Conservation (phyloP, 1,139 yeast genomes). For the Lodderomyces orthopsilosis region DNA sequence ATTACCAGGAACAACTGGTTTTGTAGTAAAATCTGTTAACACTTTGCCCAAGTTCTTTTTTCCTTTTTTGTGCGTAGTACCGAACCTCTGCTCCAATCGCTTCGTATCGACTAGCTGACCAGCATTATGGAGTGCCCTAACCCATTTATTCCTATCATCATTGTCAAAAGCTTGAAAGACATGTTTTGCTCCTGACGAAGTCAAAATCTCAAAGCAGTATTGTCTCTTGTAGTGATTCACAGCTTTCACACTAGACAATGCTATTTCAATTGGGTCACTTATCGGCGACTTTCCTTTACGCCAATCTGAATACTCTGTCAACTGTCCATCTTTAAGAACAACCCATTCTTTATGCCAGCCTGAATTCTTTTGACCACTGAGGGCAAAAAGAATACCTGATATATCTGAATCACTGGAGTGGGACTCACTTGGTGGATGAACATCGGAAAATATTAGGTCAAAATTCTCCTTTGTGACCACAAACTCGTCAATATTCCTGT, state of each 20-base stretch:
- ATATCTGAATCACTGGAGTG: slow-evolving; percentile 27
- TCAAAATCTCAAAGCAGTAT: slow-evolving; percentile 72
- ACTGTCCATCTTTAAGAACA: slow-evolving; percentile 61
- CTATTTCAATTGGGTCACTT: slow-evolving; percentile 68
- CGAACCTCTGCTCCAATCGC: slow-evolving; percentile 17
- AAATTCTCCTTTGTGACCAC: slow-evolving; percentile 30
- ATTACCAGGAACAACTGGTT: slow-evolving; percentile 19
- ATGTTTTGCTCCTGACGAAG: slow-evolving; percentile 67
- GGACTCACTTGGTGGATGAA: slow-evolving; percentile 11
- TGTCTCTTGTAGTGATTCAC: slow-evolving; percentile 48
- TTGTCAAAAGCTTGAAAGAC: slow-evolving; percentile 76
- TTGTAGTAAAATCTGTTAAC: slow-evolving; percentile 16
- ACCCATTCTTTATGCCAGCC: slow-evolving; percentile 96
- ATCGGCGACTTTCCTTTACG: slow-evolving; percentile 65
- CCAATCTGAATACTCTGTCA: slow-evolving; percentile 81
- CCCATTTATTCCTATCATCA: slow-evolving; percentile 70
- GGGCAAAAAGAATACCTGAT: slow-evolving; percentile 61
- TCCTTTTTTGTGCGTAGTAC: slow-evolving; percentile 7
- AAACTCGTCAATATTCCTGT: slow-evolving; percentile 16
- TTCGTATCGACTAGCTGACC: slow-evolving; percentile 39
- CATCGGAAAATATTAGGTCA: slow-evolving; percentile 28
- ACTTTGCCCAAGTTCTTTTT: slow-evolving; percentile 14
- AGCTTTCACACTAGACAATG: slow-evolving; percentile 65
- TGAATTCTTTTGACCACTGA: slow-evolving; percentile 70
- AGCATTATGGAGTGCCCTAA: slow-evolving; percentile 53